A percentile compares a stretch with the other conserved stretches of the same genome.
phyloP scores from a whole-genome alignment of 306 rosid genomes.

The Pyrus betulifolia region DNA sequence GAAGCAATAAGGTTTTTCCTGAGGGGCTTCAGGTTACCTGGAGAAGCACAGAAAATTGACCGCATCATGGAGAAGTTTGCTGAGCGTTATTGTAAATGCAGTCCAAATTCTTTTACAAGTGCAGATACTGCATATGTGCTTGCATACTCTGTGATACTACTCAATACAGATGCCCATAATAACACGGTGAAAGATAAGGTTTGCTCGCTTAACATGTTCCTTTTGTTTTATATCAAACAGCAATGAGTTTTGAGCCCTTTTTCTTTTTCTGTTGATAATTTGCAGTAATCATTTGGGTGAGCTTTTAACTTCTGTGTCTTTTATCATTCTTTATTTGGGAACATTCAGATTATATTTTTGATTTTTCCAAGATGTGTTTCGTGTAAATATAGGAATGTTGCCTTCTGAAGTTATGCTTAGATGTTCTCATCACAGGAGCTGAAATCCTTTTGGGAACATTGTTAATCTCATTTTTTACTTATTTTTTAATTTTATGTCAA shows the following conservation, averaged over 20 bases:
- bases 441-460: not conserved
- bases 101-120: conserved; percentile 85
- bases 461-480: not conserved
- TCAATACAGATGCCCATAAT: conserved; percentile 97
- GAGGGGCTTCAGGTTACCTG: conserved; percentile 93
- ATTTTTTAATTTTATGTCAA: not conserved
- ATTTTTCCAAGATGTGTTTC: not conserved
- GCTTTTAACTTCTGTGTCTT: not conserved
- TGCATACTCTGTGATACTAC: conserved; percentile 98
- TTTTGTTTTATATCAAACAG: not conserved
- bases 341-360: not conserved
- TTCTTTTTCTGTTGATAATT: not conserved
- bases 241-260: not conserved
- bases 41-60: conserved; percentile 99
- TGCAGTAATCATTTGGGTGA: not conserved
- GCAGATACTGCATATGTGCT: conserved; percentile 99
- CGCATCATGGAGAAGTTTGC: conserved; percentile 99
- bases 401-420: not conserved
- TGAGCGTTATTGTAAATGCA: conserved; percentile 99
- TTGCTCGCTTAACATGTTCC: conserved; percentile 25
- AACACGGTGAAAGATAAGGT: conserved; percentile 98
- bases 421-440: not conserved
- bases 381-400: not conserved
- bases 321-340: too few species aligned
- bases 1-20: conserved; percentile 94